phyloP scores from a whole-genome alignment of 2,329 filamentous ascomycete genomes.

The Aspergillus spinulosporus region DNA sequence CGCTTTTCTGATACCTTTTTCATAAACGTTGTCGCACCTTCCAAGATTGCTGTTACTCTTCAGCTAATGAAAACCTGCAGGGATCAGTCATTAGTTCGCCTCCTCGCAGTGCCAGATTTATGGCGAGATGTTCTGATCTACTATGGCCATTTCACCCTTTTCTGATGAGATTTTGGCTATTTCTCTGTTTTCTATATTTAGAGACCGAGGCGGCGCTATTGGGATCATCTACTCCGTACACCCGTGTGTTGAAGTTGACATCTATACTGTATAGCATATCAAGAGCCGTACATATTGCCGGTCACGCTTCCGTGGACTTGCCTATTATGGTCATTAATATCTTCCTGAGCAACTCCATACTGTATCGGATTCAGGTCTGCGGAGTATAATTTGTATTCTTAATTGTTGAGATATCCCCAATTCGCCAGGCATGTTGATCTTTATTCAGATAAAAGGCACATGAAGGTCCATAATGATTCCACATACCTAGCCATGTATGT shows the following conservation, averaged over 20 bases:
- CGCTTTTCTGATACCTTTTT: background rate
- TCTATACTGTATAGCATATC: background rate
- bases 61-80: background rate
- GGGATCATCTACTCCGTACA: background rate
- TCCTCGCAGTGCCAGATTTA: background rate
- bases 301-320: too few species aligned
- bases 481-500: too few species aligned
- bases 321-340: too few species aligned
- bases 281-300: background rate
- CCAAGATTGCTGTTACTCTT: background rate
- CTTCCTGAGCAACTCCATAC: too few species aligned
- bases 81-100: background rate
- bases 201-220: background rate
- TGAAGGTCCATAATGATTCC: too few species aligned
- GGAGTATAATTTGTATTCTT: too few species aligned
- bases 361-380: too few species aligned
- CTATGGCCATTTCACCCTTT: background rate
- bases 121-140: background rate
- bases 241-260: background rate
- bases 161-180: background rate
- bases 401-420: too few species aligned
- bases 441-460: too few species aligned
- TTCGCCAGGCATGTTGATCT: too few species aligned
- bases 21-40: background rate
- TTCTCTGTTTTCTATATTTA: background rate